Evolutionary conservation across 2,329 filamentous ascomycete genomes (phyloP).

Genomic region (Botryosphaeria agaves): DNA sequence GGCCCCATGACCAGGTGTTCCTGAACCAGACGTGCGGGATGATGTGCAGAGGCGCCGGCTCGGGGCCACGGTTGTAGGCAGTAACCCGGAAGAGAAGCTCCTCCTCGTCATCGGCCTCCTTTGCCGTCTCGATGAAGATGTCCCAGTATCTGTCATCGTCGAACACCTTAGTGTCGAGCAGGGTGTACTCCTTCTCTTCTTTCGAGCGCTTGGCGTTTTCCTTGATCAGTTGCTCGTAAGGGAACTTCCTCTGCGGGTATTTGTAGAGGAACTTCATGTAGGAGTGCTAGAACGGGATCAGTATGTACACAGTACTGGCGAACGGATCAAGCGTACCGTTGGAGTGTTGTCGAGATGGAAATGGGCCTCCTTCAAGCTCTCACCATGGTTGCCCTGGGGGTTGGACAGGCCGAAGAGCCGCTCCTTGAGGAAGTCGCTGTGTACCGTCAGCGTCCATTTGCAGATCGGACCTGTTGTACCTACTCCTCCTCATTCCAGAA

Average conservation of each 20-base stretch:
- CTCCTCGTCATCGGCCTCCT: conserved; percentile 81
- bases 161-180: conserved; percentile 77
- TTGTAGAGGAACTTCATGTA: conserved; percentile 99
- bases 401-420: conserved; percentile 90
- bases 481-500: conserved; percentile 98
- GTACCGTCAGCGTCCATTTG: conserved; percentile 19
- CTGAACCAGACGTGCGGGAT: conserved; percentile 92
- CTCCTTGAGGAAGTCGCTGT: conserved; percentile 81
- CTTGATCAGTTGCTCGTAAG: conserved; percentile 72
- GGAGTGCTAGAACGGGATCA: conserved; percentile 48
- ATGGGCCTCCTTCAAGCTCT: conserved; percentile 91
- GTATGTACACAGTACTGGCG: conserved; percentile 9
- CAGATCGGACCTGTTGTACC: conserved; percentile 12
- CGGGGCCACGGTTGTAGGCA: conserved; percentile 86
- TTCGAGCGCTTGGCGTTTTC: conserved; percentile 67
- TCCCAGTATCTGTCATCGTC: conserved; percentile 90
- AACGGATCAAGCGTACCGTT: conserved; percentile 28
- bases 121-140: conserved; percentile 90
- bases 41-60: conserved; percentile 82
- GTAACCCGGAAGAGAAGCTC: conserved; percentile 88
- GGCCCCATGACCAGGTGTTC: conserved; percentile 93
- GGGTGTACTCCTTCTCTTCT: conserved; percentile 74
- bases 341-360: conserved; percentile 95
- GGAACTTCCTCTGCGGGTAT: conserved; percentile 81
- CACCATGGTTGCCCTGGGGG: conserved; percentile 91